phyloP scores from a whole-genome alignment of 2,329 filamentous ascomycete genomes.

The Trichoderma asperellum region DNA sequence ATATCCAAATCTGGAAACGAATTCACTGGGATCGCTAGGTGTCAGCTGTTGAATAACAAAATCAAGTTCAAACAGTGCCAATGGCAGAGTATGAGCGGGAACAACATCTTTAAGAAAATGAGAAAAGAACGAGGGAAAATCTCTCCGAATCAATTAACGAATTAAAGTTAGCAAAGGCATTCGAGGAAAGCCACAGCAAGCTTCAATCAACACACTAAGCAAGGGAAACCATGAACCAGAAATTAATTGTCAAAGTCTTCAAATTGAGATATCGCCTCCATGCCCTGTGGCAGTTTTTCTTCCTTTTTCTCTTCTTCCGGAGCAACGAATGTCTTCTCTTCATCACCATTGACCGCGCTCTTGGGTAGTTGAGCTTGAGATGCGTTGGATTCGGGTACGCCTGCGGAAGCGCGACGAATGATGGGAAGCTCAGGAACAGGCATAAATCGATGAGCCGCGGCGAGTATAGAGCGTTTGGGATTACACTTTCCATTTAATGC shows the following conservation, averaged over 20 bases:
- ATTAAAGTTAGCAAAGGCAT: background rate
- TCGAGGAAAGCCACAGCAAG: background rate
- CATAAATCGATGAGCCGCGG: constrained; percentile 27
- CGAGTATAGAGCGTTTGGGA: constrained; percentile 32
- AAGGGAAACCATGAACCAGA: background rate
- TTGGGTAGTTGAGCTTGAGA: background rate
- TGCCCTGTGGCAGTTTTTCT: background rate
- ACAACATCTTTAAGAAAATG: too few species aligned
- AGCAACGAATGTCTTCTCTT: background rate
- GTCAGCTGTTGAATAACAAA: background rate
- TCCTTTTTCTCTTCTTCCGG: background rate
- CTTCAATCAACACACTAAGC: background rate
- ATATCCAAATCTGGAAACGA: background rate
- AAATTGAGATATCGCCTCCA: background rate
- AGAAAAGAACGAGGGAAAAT: background rate
- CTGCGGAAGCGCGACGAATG: background rate
- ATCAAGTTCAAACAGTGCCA: background rate
- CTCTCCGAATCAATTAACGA: background rate
- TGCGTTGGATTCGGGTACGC: background rate
- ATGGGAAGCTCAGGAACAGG: background rate
- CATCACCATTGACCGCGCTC: background rate
- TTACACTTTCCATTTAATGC: constrained; percentile 37
- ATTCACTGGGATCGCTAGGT: background rate
- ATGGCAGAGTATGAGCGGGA: background rate
- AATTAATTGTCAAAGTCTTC: background rate